These are phyloP conservation scores for Phellinidium pouzarii DNA, from an alignment of 1,284 basidiomycete genomes.

Conservation along the genomic window DNA sequence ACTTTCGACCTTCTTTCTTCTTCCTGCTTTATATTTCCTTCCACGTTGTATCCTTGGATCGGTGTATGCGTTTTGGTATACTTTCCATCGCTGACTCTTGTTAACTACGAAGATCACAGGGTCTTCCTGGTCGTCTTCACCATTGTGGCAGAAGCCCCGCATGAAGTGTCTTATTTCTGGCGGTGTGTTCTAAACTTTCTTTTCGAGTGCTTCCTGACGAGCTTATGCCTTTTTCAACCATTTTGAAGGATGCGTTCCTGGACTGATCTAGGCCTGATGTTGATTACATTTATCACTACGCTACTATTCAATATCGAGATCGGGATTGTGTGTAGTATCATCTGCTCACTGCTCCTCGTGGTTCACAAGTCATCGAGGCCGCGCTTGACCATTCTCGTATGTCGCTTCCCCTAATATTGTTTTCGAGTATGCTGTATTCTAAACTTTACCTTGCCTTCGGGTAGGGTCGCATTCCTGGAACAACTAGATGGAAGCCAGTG, in stretches of 20 bases:
- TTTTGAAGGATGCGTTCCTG: slow-evolving; percentile 71
- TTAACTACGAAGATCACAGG: slow-evolving; percentile 31
- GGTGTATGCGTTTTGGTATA: slow-evolving; percentile 42
- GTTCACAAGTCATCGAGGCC: slow-evolving; percentile 81
- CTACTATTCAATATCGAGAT: slow-evolving; percentile 78
- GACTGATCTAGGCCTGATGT: slow-evolving; percentile 81
- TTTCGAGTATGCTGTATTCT: not conserved
- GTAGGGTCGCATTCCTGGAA: slow-evolving; percentile 75
- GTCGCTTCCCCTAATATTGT: slow-evolving; percentile 15
- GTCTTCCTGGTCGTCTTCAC: slow-evolving; percentile 80
- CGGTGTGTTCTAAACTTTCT: slow-evolving; percentile 41
- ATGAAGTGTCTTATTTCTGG: slow-evolving; percentile 80
- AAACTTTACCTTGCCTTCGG: not conserved
- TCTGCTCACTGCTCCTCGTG: slow-evolving; percentile 81
- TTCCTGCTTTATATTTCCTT: slow-evolving; percentile 71
- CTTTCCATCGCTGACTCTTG: not conserved
- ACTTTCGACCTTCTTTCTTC: slow-evolving; percentile 80
- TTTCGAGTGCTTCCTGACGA: not conserved
- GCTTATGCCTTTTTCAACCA: slow-evolving; percentile 2
- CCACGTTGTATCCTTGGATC: slow-evolving; percentile 80
- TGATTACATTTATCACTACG: slow-evolving; percentile 76
- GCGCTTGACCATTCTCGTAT: slow-evolving; percentile 62
- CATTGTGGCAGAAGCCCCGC: slow-evolving; percentile 80
- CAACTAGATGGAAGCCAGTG: slow-evolving; percentile 75
- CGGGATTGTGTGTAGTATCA: slow-evolving; percentile 79